Evolutionary conservation across 1,284 basidiomycete species (phyloP).

Genomic region (Ganoderma boninense): DNA sequence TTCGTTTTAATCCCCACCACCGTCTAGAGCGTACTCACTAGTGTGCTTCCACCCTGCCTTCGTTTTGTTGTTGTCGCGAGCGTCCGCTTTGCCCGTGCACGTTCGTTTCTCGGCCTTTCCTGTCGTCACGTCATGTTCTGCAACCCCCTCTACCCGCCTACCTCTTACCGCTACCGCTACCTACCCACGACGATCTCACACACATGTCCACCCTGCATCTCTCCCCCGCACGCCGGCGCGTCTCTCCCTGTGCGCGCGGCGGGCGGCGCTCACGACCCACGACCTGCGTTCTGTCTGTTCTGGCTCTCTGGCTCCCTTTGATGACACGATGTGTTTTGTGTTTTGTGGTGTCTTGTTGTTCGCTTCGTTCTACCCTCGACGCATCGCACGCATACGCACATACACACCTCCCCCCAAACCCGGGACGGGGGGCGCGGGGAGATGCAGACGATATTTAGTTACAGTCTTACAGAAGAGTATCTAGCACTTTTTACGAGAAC

Average conservation of each 20-base stretch:
- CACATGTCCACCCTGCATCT: background rate
- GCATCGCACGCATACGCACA: background rate
- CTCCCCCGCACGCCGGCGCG: background rate
- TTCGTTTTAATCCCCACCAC: background rate
- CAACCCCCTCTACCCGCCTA: background rate
- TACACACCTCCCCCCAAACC: too few species aligned
- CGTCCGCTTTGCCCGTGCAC: constrained; percentile 23
- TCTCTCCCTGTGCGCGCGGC: too few species aligned
- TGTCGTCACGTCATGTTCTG: constrained; percentile 1
- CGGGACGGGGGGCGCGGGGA: too few species aligned
- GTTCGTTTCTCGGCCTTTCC: constrained; percentile 24
- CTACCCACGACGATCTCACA: background rate
- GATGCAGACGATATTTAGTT: constrained; percentile 5
- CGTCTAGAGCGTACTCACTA: constrained; percentile 26
- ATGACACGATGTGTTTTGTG: background rate
- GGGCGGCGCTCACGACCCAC: background rate
- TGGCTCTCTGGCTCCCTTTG: background rate
- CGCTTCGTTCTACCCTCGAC: too few species aligned
- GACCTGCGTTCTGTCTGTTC: background rate
- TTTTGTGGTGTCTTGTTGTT: background rate
- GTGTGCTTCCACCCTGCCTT: constrained; percentile 21
- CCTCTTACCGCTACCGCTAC: background rate
- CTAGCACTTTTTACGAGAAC: background rate
- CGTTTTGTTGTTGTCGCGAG: constrained; percentile 29
- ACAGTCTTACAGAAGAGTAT: constrained; percentile 1